Conservation (phyloP, 306 rosid genomes). For the Citrullus mucosospermus region DNA sequence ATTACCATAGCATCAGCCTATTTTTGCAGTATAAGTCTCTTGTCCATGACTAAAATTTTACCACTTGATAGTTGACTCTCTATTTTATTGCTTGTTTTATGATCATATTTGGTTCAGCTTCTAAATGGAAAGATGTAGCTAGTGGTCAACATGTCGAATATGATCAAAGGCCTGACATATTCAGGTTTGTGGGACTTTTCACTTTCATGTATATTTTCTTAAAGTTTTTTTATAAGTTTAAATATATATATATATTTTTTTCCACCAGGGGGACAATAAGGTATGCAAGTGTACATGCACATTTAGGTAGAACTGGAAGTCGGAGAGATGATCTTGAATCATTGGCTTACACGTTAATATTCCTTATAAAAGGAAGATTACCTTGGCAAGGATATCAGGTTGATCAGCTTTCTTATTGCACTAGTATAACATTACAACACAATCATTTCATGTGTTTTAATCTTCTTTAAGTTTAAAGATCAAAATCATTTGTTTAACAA, state of each 20-base stretch:
- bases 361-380: slow-evolving; percentile 81
- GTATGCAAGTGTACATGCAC: slow-evolving; percentile 96
- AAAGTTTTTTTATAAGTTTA: neutral
- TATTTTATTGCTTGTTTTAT: neutral
- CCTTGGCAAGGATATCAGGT: slow-evolving; percentile 99
- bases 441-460: neutral
- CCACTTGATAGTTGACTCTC: neutral
- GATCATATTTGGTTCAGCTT: slow-evolving; percentile 44
- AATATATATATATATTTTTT: slow-evolving; percentile 12
- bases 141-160: slow-evolving; percentile 83
- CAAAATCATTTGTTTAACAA: neutral
- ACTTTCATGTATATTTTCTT: neutral
- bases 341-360: slow-evolving; percentile 77
- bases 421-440: neutral
- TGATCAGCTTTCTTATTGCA: slow-evolving; percentile 2
- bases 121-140: slow-evolving; percentile 78
- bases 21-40: neutral
- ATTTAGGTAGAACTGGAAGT: slow-evolving; percentile 92
- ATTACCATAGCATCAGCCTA: neutral
- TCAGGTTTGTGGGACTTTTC: slow-evolving; percentile 39
- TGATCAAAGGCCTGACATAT: slow-evolving; percentile 93
- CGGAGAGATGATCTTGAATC: slow-evolving; percentile 93
- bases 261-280: slow-evolving; percentile 73
- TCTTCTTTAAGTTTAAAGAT: neutral
- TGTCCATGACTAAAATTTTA: neutral